Evolutionary conservation across 2,329 filamentous ascomycete genomes (phyloP), one percentile per base, ranked within the genome.

Genomic region (Colletotrichum lupini): DNA sequence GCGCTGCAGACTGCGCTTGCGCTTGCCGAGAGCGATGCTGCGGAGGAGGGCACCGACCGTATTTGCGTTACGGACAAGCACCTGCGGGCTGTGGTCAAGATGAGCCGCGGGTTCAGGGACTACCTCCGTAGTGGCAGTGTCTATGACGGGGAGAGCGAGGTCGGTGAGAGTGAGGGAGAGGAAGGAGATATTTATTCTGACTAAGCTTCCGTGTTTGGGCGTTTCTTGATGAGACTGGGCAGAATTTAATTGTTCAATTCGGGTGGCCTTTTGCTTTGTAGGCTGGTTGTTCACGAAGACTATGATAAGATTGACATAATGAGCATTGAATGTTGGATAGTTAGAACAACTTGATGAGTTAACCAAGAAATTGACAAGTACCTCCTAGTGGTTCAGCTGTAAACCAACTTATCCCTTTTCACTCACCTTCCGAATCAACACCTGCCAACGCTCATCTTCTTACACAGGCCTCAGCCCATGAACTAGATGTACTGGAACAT

Each of bases 1-100:
- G 77, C 77, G n/a, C 79, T 82, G 42, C 80, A 82, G 67, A 81
- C 78, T 0, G 81, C 80, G 1, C 79, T 82, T 0, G 78, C 80
- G 0, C 71, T 82, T 1, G 78, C 78, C 4, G 78, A 80, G 62
- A 77, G 76, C 28, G 74, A 77, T 5, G 74, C 72, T 5, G 75
- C 76, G 4, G 57, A 75, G 14, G 76, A 76, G 28, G 65, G 64
- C 2, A 60, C 70, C 16, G 76, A 74, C 1, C 72, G 73, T 1
- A 68, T 78, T 6, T 52, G 73, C 7, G 67, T 78, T 53, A 75
- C 73, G 30, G 63, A 75, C 3, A 76, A 78, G n/a, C 76, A 79
- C 14, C 60, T 78, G 57, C 75, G 72, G 49, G 75, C 75, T 2
- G 76, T 77, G 1, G 76, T 77, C 2, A 75, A 76, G 68, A 74